Evolutionary conservation across 2,329 filamentous ascomycete species (phyloP).

Genomic region (Cercospora sesami): DNA sequence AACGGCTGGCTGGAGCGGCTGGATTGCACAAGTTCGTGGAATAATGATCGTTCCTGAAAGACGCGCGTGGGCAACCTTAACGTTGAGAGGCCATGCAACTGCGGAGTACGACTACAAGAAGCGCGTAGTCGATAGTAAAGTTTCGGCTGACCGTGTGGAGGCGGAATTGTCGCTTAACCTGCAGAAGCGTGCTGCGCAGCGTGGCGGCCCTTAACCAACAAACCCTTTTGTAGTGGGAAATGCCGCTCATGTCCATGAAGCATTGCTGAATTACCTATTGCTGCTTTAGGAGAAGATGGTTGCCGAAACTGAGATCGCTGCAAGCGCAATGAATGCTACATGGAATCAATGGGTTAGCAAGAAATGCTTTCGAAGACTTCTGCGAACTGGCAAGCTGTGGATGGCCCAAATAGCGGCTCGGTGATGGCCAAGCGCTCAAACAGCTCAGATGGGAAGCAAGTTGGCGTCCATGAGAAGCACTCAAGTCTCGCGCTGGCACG

Average conservation of each 20-base stretch:
- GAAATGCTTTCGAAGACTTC: neutral
- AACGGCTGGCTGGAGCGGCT: neutral
- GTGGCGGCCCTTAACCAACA: neutral
- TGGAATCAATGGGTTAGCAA: neutral
- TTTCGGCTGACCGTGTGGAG: neutral
- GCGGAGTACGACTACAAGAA: neutral
- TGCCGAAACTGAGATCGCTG: neutral
- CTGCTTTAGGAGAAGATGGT: neutral
- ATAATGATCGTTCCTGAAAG: neutral
- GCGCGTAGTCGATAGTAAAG: neutral
- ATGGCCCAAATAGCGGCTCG: neutral
- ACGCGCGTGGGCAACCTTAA: neutral
- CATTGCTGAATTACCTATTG: neutral
- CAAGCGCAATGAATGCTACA: neutral
- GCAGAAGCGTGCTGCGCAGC: neutral
- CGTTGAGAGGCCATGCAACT: neutral
- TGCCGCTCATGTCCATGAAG: neutral
- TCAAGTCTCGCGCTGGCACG: neutral
- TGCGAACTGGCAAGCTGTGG: neutral
- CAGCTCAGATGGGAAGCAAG: neutral
- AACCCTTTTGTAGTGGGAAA: neutral
- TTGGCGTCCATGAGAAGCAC: neutral
- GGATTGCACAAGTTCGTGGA: neutral
- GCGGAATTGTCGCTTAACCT: neutral
- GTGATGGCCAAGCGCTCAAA: neutral